Evolutionary conservation across 306 rosid genomes (phyloP).

Genomic region (Cucurbita pepo): DNA sequence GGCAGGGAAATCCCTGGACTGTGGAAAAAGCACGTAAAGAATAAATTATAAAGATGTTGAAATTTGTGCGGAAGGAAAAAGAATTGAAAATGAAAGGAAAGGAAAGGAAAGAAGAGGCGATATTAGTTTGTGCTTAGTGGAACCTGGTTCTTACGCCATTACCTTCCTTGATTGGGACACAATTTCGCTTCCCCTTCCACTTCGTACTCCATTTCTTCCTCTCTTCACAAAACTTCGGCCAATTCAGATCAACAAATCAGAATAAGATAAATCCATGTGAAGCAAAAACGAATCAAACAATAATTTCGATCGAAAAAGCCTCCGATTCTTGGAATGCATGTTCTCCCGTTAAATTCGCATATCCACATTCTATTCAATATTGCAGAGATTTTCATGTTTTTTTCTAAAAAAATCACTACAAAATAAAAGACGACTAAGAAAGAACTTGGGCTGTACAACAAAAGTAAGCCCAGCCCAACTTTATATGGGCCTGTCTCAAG

Average conservation of each 20-base stretch:
- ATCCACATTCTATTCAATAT: neutral
- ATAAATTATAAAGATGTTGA: slow-evolving; percentile 24
- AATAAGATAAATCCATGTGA: neutral
- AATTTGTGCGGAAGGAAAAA: neutral
- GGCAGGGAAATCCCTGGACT: slow-evolving; percentile 46
- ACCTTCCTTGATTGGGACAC: slow-evolving; percentile 6
- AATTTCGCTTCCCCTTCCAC: neutral
- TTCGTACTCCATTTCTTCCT: neutral
- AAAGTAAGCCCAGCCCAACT: neutral
- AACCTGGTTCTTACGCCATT: slow-evolving; percentile 26
- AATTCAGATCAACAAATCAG: neutral
- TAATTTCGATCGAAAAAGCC: neutral
- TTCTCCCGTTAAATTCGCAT: neutral
- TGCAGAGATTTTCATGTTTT: neutral
- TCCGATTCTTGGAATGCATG: neutral
- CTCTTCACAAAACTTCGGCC: neutral
- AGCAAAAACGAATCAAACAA: neutral
- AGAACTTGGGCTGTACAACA: neutral
- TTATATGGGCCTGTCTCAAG: neutral
- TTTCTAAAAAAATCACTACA: neutral
- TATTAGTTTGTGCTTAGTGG: slow-evolving; percentile 12
- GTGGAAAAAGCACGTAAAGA: slow-evolving; percentile 58
- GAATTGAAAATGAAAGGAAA: neutral
- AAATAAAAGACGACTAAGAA: too few relatives aligned
- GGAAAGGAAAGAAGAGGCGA: slow-evolving; percentile 15